Base-by-base conservation (phyloP, 2,329 filamentous ascomycete species). In the Pseudocercospora crystallina region DNA sequence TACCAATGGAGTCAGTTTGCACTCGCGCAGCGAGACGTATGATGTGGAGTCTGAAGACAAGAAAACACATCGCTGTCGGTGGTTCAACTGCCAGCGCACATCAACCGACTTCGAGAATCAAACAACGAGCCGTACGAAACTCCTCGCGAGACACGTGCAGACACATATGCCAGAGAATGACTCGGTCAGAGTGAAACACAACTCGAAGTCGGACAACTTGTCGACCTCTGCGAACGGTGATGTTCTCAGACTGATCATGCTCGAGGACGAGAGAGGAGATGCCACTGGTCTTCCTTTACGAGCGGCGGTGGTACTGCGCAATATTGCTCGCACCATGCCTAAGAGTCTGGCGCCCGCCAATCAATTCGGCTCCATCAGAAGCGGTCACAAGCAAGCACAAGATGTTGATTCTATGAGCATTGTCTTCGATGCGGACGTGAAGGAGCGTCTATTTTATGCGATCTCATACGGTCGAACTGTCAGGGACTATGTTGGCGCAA, bases 261-360 rank as follows among this genome's bases (percentile, higher is more conserved):
- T 71, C 1, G 69, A 71, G 11, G 77, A 80, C 55, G 77, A 80
- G 58, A 65, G 67, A 4, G 66, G 65, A 26, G 76, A 90, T 63
- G 85, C 88, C 2, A 86, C 85, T 1, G 89, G 89, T 5, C 84
- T 92, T 32, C 87, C 89, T n/a, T 76, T 92, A 5, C 88, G 86
- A 47, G 86, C 87, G 2, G 84, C 87, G 11, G 76, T 92, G 26
- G 86, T 94, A 32, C 77, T 94, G 39, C 81, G 89, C 29, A 94
- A 94, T 65, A 82, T 94, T 54, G 88, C 88, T 10, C 70, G 74
- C 17, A 79, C 76, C 39, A 64, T 67, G 59, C 66, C 66, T 5
- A 58, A 61, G 49, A 38, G 45, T 5, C 37, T 58, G 13, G 43
- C 51, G 13, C 40, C 43, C 17, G 43, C 43, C 14, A 54, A 53